Evolutionary conservation across 805 yeast genomes (phyloP).

Genomic region (Metschnikowia santaceciliae): DNA sequence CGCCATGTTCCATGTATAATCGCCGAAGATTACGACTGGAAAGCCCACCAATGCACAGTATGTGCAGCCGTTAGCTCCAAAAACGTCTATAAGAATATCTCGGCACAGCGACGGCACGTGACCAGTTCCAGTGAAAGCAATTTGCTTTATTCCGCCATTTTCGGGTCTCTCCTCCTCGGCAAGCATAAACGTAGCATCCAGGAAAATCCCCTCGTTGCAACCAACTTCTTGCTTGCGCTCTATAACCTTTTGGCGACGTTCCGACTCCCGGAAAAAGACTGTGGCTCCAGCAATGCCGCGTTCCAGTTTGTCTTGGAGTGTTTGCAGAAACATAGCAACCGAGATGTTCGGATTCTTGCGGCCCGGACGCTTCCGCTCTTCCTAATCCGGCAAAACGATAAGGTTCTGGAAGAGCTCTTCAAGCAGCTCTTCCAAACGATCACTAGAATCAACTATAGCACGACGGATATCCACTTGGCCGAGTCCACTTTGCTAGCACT

Average conservation of each 20-base stretch:
- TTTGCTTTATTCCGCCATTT: slow-evolving; percentile 23
- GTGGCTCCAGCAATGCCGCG: slow-evolving; percentile 20
- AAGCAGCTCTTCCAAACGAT: slow-evolving; percentile 41
- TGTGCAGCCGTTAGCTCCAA: slow-evolving; percentile 34
- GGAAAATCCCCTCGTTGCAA: slow-evolving; percentile 24
- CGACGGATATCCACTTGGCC: slow-evolving; percentile 38
- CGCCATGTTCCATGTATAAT: slow-evolving; percentile 43
- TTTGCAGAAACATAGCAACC: slow-evolving; percentile 35
- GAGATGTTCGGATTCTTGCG: slow-evolving; percentile 55
- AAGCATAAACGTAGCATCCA: slow-evolving; percentile 8
- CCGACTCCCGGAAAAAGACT: slow-evolving; percentile 39
- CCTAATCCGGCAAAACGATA: slow-evolving; percentile 34
- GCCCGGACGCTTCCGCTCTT: slow-evolving; percentile 53
- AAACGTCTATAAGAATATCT: slow-evolving; percentile 23
- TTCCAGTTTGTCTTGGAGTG: slow-evolving; percentile 42
- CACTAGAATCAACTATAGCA: slow-evolving; percentile 30
- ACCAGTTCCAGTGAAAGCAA: slow-evolving; percentile 21
- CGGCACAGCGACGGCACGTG: slow-evolving; percentile 21
- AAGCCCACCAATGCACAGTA: slow-evolving; percentile 28
- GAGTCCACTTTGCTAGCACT: slow-evolving; percentile 60
- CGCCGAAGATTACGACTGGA: slow-evolving; percentile 31
- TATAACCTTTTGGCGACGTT: slow-evolving; percentile 50
- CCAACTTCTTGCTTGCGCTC: slow-evolving; percentile 46
- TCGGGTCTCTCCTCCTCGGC: slow-evolving; percentile 18
- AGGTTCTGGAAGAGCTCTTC: slow-evolving; percentile 40